Evolutionary conservation across 176 grass and related monocot genomes (phyloP).

Genomic region (Rhynchospora pubera): DNA sequence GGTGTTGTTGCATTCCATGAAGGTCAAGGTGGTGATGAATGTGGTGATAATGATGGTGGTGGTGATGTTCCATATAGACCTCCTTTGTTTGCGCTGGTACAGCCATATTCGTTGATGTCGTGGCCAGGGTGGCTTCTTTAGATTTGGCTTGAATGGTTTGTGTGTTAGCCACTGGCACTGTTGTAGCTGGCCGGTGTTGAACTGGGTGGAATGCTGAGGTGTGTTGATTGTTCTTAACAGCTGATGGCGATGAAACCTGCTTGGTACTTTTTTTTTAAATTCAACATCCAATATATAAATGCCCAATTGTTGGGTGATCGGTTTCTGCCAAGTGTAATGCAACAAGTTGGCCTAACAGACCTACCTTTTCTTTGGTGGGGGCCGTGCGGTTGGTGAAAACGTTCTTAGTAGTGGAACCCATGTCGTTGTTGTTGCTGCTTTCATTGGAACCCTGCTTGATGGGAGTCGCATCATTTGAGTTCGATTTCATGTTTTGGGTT

Average conservation of each 20-base stretch:
- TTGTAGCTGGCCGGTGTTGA: constrained; percentile 30
- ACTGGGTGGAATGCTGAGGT: constrained; percentile 67
- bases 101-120: constrained; percentile 15
- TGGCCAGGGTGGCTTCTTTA: constrained; percentile 23
- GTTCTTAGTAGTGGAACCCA: constrained; percentile 74
- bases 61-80: constrained; percentile 38
- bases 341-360: not conserved
- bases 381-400: constrained; percentile 35
- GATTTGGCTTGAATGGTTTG: constrained; percentile 28
- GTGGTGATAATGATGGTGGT: constrained; percentile 40
- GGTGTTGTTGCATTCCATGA: constrained; percentile 24
- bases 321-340: not conserved
- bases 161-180: constrained; percentile 2
- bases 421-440: constrained; percentile 71
- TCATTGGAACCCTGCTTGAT: constrained; percentile 76
- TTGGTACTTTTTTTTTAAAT: constrained; percentile 24
- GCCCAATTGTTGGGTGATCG: not conserved
- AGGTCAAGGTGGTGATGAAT: constrained; percentile 26
- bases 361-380: constrained; percentile 23
- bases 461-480: constrained; percentile 35
- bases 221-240: constrained; percentile 39
- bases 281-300: not conserved
- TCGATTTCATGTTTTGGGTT: constrained; percentile 42
- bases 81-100: constrained; percentile 37
- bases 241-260: constrained; percentile 36